Conservation (phyloP, 257 asterid genomes). For the Gentiana straminea region DNA sequence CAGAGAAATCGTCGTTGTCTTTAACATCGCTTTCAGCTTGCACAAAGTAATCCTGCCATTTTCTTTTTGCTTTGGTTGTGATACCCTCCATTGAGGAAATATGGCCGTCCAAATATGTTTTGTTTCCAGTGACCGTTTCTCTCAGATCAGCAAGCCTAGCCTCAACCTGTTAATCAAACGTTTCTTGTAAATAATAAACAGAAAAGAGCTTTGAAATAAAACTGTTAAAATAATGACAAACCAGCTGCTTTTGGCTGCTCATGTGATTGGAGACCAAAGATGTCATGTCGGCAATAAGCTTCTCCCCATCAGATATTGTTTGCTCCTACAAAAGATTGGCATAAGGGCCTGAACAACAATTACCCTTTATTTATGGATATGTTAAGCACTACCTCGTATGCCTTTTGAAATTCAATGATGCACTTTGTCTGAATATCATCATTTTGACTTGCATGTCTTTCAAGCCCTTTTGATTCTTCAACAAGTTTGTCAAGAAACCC, state of each 20-base stretch:
- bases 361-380: not conserved
- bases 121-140: conserved; percentile 48
- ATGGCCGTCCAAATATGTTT: conserved; percentile 56
- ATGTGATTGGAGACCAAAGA: conserved; percentile 56
- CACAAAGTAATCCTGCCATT: conserved; percentile 67
- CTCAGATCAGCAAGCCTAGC: conserved; percentile 45
- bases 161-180: conserved; percentile 37
- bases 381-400: conserved; percentile 45
- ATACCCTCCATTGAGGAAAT: conserved; percentile 52
- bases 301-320: conserved; percentile 54
- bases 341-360: conserved; percentile 10
- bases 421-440: conserved; percentile 33
- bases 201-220: conserved; percentile 1
- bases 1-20: conserved; percentile 70
- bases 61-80: conserved; percentile 65
- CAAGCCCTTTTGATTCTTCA: conserved; percentile 55
- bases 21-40: conserved; percentile 41
- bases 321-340: conserved; percentile 42
- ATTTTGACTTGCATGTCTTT: conserved; percentile 41
- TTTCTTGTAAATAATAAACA: conserved; percentile 2
- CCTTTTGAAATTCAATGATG: conserved; percentile 58
- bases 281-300: conserved; percentile 69
- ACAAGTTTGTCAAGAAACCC: conserved; percentile 38
- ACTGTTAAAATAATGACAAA: conserved; percentile 14
- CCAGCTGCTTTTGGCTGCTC: conserved; percentile 73